Base-by-base conservation (phyloP, 2,329 filamentous ascomycete species). In the Aaosphaeria pasadenensis region DNA sequence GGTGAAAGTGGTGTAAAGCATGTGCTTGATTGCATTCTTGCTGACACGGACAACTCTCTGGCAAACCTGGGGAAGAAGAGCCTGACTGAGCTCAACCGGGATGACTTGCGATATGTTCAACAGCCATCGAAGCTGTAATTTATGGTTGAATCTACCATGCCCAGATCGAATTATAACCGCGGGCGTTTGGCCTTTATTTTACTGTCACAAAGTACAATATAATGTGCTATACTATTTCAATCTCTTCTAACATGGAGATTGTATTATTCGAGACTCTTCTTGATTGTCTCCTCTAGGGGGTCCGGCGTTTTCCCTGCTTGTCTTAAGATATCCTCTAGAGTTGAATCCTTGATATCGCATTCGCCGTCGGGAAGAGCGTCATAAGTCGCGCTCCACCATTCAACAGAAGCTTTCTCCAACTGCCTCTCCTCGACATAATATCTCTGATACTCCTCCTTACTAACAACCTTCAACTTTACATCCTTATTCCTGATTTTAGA, bases 311-410 rank as follows among this genome's bases (percentile, higher is more conserved):
- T 55, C 0, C 66, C 68, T n/a, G 60, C 64, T 39, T 60, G 60
- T 7, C 52, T 56, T 44, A 77, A 50, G 9, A 77, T 50, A 1
- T 45, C 47, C 54, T 76, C 72, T 24, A 77, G 48, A 5, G 69
- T 75, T 2, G 54, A 32, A 44, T 77, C 74, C 3, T 69, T 49
- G 43, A 75, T 73, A 42, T 64, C 62, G 44, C 73, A 76, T 48
- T 77, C 74, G 2, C 67, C 64, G 6, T 73, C 64, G 33, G 59
- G 57, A 32, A 77, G 38, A 39, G 73, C 73, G 52, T 74, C 72
- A 49, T 76, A 77, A 28, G 71, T 71, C 33, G 62, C 70, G 35
- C 66, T 69, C 75, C 75, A 77, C 75, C 74, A 77, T 54, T 70
- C 70, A 5, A 76, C 69, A 39, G 64, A 58, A 6, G 57, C 49